Evolutionary conservation across 805 yeast species (phyloP).

Genomic region (Komagataella kurtzmanii): DNA sequence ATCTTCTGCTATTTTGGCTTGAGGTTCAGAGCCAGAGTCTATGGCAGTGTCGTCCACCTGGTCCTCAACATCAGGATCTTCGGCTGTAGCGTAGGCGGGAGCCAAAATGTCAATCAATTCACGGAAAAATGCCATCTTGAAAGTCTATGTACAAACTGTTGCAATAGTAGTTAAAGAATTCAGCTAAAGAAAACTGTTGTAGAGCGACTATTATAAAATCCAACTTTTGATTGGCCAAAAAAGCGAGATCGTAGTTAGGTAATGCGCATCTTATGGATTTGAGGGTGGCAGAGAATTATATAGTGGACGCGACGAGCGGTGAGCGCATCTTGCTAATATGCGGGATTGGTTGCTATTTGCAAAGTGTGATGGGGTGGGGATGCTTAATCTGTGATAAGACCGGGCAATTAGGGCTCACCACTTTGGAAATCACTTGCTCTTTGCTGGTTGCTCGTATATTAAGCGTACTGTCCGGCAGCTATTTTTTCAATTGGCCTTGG

Average conservation of each 20-base stretch:
- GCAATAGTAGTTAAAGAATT: neutral
- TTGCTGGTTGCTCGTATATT: neutral
- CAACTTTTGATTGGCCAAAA: neutral
- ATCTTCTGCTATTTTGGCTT: constrained; percentile 7
- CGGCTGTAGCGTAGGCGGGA: constrained; percentile 33
- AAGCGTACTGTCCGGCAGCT: neutral
- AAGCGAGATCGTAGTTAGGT: neutral
- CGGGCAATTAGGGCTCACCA: neutral
- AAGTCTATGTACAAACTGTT: neutral
- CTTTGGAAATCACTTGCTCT: neutral
- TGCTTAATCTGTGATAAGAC: neutral
- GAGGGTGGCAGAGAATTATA: neutral
- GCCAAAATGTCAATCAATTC: constrained; percentile 71
- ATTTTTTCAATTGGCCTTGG: neutral
- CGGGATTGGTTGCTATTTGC: neutral
- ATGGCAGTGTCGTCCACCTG: neutral
- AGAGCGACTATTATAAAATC: neutral
- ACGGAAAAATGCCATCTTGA: constrained; percentile 30
- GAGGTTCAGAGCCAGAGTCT: neutral
- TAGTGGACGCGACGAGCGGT: neutral
- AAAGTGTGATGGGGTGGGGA: neutral
- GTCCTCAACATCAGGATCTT: neutral
- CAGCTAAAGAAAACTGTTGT: neutral
- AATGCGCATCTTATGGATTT: neutral
- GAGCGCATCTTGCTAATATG: neutral